phyloP scores from a whole-genome alignment of 1,139 yeast species.

The Yamadazyma kanchanaburiensis region DNA sequence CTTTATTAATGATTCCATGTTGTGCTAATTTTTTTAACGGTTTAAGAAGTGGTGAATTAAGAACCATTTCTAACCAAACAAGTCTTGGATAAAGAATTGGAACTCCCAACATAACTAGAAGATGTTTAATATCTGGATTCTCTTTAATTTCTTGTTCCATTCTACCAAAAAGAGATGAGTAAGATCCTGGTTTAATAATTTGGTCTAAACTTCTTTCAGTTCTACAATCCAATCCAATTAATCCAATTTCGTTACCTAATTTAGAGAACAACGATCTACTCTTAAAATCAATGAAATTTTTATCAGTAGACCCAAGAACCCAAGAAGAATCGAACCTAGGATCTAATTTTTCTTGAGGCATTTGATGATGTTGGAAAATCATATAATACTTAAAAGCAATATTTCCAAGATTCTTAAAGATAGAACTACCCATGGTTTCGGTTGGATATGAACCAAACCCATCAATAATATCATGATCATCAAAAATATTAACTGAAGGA shows the following conservation, averaged over 20 bases:
- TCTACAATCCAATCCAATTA: slow-evolving; percentile 86
- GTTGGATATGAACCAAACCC: slow-evolving; percentile 90
- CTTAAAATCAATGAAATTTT: slow-evolving; percentile 62
- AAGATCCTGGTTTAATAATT: slow-evolving; percentile 56
- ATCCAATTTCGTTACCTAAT: slow-evolving; percentile 68
- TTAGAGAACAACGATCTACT: slow-evolving; percentile 69
- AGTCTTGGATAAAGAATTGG: slow-evolving; percentile 93
- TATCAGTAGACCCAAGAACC: slow-evolving; percentile 42
- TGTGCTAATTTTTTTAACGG: slow-evolving; percentile 71
- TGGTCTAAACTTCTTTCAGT: slow-evolving; percentile 74
- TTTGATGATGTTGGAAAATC: slow-evolving; percentile 85
- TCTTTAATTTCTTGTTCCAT: slow-evolving; percentile 49
- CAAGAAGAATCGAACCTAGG: slow-evolving; percentile 48
- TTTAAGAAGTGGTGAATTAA: slow-evolving; percentile 56
- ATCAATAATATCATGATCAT: slow-evolving; percentile 92
- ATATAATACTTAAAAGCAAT: slow-evolving; percentile 82
- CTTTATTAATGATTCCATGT: slow-evolving; percentile 61
- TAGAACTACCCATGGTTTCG: slow-evolving; percentile 64
- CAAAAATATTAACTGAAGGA: slow-evolving; percentile 81
- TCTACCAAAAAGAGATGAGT: slow-evolving; percentile 58
- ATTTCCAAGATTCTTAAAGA: slow-evolving; percentile 69
- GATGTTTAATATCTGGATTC: slow-evolving; percentile 61
- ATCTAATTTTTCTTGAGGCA: slow-evolving; percentile 39
- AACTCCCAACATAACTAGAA: slow-evolving; percentile 83
- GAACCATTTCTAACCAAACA: slow-evolving; percentile 80